Conservation (phyloP, 176 grass and related monocot genomes). For the Melocanna baccifera region DNA sequence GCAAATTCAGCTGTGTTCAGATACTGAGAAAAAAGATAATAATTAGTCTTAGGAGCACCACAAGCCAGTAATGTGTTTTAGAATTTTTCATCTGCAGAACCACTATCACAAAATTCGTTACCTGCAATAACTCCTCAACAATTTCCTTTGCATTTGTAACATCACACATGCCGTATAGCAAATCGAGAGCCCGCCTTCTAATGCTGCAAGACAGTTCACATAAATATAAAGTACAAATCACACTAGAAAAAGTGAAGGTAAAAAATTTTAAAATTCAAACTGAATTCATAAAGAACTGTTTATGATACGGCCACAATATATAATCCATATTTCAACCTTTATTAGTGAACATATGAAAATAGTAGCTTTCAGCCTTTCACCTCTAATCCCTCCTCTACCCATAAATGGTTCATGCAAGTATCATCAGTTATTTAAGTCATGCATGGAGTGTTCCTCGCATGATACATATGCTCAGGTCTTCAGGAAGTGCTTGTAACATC, state of each 20-base stretch:
- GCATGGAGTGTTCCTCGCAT: not conserved
- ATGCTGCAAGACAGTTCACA: slow-evolving; percentile 69
- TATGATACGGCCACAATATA: not conserved
- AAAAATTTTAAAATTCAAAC: not conserved
- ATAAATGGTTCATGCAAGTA: not conserved
- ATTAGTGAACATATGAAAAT: not conserved
- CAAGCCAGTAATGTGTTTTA: not conserved
- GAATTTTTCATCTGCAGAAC: not conserved
- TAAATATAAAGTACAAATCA: not conserved
- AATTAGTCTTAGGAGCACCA: slow-evolving; percentile 24
- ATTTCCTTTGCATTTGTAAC: slow-evolving; percentile 98
- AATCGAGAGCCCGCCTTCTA: slow-evolving; percentile 95
- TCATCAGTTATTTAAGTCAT: not conserved
- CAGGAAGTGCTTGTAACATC: not conserved
- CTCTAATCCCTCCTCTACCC: not conserved
- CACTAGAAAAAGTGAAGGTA: not conserved
- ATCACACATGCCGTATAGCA: slow-evolving; percentile 99
- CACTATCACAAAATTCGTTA: slow-evolving; percentile 36
- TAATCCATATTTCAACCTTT: not conserved
- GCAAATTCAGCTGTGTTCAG: slow-evolving; percentile 95
- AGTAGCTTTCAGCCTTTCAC: not conserved
- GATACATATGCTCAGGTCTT: not conserved
- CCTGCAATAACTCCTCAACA: slow-evolving; percentile 97
- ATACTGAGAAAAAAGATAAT: slow-evolving; percentile 57
- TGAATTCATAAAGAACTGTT: slow-evolving; percentile 8